These are phyloP conservation scores for Cicer bijugum DNA, from an alignment of 306 rosid genomes.

Conservation along the genomic window DNA sequence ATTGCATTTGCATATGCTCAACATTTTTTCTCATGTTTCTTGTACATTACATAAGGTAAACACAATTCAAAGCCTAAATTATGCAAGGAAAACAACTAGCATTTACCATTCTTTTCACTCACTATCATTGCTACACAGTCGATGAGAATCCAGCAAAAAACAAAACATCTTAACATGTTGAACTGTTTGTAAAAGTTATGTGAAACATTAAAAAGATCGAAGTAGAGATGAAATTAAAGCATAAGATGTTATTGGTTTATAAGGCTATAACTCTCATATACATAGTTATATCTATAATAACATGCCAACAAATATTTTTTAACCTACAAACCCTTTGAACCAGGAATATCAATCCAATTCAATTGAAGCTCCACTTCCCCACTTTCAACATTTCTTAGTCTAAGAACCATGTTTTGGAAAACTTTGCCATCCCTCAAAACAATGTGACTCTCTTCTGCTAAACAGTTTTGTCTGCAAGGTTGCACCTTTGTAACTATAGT, in stretches of 20 bases:
- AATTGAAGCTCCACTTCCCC: conserved; percentile 81
- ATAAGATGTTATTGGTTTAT: neutral
- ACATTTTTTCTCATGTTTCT: neutral
- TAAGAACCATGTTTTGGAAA: conserved; percentile 65
- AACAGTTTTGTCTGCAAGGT: conserved; percentile 66
- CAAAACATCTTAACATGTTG: neutral
- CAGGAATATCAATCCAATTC: conserved; percentile 77
- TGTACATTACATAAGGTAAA: neutral
- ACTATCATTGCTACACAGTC: neutral
- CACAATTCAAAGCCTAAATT: neutral
- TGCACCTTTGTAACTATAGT: conserved; percentile 57
- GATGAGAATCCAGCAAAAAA: neutral
- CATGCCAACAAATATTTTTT: neutral
- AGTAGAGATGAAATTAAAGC: neutral
- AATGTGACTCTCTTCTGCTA: conserved; percentile 76
- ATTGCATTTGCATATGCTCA: neutral
- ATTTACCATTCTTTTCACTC: conserved; percentile 32
- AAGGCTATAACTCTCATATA: neutral
- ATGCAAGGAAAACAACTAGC: conserved; percentile 22
- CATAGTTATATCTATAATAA: neutral
- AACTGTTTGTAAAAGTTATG: neutral
- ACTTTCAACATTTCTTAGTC: conserved; percentile 75
- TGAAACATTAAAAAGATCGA: neutral
- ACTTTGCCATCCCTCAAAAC: conserved; percentile 58
- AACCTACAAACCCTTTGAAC: conserved; percentile 57